A percentile compares a stretch with the other conserved stretches of the same genome.
phyloP scores from a whole-genome alignment of 257 asterid species.

The Handroanthus guayacan region DNA sequence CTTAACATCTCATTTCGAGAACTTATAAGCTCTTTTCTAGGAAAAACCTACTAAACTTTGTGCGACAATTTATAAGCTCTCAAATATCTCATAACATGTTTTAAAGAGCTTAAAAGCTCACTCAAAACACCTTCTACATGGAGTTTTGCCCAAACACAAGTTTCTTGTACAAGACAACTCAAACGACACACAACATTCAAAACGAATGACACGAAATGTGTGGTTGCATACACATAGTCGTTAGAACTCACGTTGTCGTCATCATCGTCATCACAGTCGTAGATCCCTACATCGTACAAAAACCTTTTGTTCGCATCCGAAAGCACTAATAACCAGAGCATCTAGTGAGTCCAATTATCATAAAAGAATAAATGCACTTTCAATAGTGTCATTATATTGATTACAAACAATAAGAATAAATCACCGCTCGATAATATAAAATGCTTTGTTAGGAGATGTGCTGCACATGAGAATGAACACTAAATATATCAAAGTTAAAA shows the following conservation, averaged over 20 bases:
- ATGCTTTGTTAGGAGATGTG: not conserved
- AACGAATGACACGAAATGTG: slow-evolving; percentile 1
- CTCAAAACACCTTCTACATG: no score
- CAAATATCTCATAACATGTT: no score
- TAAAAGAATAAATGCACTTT: slow-evolving; percentile 34
- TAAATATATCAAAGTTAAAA: not conserved
- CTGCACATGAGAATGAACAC: not conserved
- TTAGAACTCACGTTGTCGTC: slow-evolving; percentile 66
- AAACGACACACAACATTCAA: not conserved
- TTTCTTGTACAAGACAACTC: slow-evolving; percentile 10
- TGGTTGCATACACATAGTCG: not conserved
- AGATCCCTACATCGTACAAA: slow-evolving; percentile 87
- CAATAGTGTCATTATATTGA: not conserved
- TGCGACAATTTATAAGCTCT: no score
- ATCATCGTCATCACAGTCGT: slow-evolving; percentile 74
- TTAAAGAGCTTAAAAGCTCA: no score
- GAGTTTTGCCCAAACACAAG: no score
- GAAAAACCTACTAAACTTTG: no score
- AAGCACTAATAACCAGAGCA: slow-evolving; percentile 61
- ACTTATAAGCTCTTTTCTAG: no score
- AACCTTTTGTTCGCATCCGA: slow-evolving; percentile 81
- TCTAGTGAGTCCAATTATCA: slow-evolving; percentile 38
- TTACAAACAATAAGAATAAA: slow-evolving; percentile 7
- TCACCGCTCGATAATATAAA: not conserved
- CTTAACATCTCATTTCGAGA: no score